Evolutionary conservation across 768 basidiomycete genomes (phyloP).

Genomic region (Candolleomyces eurysporus): DNA sequence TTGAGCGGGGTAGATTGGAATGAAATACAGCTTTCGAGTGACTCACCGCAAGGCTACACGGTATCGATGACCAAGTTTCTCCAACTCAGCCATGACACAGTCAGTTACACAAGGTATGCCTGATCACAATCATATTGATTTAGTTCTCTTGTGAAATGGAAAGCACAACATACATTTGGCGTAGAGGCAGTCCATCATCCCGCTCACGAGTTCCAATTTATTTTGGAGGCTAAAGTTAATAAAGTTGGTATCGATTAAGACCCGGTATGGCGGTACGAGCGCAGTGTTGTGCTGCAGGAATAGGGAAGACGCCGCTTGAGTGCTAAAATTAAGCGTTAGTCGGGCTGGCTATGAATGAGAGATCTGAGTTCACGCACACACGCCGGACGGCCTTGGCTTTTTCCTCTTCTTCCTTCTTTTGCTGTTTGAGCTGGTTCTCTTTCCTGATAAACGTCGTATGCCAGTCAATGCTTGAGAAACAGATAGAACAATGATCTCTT

Average conservation of each 20-base stretch:
- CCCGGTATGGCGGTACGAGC: conserved; percentile 94
- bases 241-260: conserved; percentile 98
- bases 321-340: conserved; percentile 40
- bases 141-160: neutral
- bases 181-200: conserved; percentile 99
- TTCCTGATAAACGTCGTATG: conserved; percentile 55
- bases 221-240: conserved; percentile 99
- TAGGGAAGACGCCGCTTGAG: conserved; percentile 85
- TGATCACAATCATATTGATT: conserved; percentile 26
- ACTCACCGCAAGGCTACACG: conserved; percentile 89
- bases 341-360: conserved; percentile 3
- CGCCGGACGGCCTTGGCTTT: conserved; percentile 76
- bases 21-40: neutral
- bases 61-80: conserved; percentile 95
- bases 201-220: conserved; percentile 90
- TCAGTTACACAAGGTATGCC: conserved; percentile 99
- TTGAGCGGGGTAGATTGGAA: neutral
- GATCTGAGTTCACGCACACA: conserved; percentile 54
- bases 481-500: conserved; percentile 25
- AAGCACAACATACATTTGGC: conserved; percentile 73
- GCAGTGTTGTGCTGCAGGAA: conserved; percentile 95
- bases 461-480: conserved; percentile 7
- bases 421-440: conserved; percentile 88
- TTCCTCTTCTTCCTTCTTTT: conserved; percentile 78
- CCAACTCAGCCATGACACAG: conserved; percentile 97